Base-by-base conservation (phyloP, 1,284 basidiomycete species). In the Tilletia horrida region DNA sequence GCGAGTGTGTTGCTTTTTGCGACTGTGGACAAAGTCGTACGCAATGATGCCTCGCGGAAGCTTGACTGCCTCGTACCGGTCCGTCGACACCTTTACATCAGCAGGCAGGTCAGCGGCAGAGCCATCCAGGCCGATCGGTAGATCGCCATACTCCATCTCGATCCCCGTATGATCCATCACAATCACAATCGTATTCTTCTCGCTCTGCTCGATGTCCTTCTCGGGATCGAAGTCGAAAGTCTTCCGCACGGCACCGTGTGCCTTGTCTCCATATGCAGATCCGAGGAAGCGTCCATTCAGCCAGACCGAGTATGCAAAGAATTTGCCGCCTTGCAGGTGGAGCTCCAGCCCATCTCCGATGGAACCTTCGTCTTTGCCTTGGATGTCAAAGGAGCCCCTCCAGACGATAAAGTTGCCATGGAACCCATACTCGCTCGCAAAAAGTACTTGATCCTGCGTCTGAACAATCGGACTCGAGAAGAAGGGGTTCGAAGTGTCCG, bases 151-250 rank as follows among this genome's bases (percentile, higher is more conserved):
- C 63, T 74, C 73, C 45, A 85, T 85, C 78, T 91, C 88, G 70
- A 90, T 83, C 1, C 90, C 90, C 88, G 89, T 90, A 73, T 90
- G 90, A 72, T 92, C 90, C 86, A 91, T 84, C 42, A 87, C 84
- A 0, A 90, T 90, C 65, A 91, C 86, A 3, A 91, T 86, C 74
- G 91, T 91, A 72, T 90, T 88, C 63, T 84, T 71, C 3, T 85
- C 85, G 4, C 50, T 52, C 21, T 27, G 23, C 23, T 52, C 23
- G 50, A 27, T 27, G 11, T 25, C 50, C 35, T 40, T 40, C n/a
- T 23, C 23, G 6, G 23, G 23, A 25, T 83, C 72, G 83, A 92
- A 89, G 11, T 40, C 4, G 8, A 73, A 71, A 0, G 50, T 68
- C 1, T 16, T 18, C 1, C 63, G 65, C 3, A 27, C 81, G 75